phyloP scores from a whole-genome alignment of 1,284 basidiomycete species.

The Sporisorium iseilematis-ciliati region DNA sequence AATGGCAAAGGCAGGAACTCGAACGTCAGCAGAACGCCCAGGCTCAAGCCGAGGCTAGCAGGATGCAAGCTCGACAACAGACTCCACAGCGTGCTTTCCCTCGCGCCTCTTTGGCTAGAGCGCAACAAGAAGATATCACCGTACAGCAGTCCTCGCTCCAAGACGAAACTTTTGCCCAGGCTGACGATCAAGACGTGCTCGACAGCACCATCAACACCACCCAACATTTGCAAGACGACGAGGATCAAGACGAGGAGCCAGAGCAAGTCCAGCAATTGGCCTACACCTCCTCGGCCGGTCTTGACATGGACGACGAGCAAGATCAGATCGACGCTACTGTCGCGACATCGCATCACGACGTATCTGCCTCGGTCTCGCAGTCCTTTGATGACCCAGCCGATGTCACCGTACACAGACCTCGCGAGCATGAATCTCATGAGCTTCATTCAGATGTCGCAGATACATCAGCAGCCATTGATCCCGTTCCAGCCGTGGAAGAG shows the following conservation, averaged over 20 bases:
- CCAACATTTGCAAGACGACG: background rate
- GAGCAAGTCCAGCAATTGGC: slow-evolving; percentile 15
- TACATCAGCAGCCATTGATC: slow-evolving; percentile 31
- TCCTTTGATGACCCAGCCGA: slow-evolving; percentile 16
- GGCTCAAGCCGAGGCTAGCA: slow-evolving; percentile 15
- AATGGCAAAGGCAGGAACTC: slow-evolving; percentile 36
- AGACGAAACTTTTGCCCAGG: slow-evolving; percentile 3
- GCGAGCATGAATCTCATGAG: slow-evolving; percentile 8
- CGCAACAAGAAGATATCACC: slow-evolving; percentile 1
- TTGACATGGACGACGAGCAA: background rate
- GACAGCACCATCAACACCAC: slow-evolving; percentile 24
- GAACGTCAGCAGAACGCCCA: slow-evolving; percentile 26
- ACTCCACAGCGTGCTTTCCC: slow-evolving; percentile 17
- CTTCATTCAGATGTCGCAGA: slow-evolving; percentile 17
- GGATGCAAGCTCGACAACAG: slow-evolving; percentile 17
- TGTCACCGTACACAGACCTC: slow-evolving; percentile 28
- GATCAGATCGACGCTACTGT: slow-evolving; percentile 3
- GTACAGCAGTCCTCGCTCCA: slow-evolving; percentile 3
- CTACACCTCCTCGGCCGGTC: slow-evolving; percentile 5
- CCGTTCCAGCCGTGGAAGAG: slow-evolving; percentile 1
- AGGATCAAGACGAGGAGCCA: slow-evolving; percentile 14
- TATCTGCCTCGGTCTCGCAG: slow-evolving; percentile 11
- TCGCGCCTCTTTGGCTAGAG: slow-evolving; percentile 15
- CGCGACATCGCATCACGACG: slow-evolving; percentile 10
- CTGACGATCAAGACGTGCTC: slow-evolving; percentile 14